Conservation (phyloP, 495 filamentous ascomycete genomes). For the Podospora comata region DNA sequence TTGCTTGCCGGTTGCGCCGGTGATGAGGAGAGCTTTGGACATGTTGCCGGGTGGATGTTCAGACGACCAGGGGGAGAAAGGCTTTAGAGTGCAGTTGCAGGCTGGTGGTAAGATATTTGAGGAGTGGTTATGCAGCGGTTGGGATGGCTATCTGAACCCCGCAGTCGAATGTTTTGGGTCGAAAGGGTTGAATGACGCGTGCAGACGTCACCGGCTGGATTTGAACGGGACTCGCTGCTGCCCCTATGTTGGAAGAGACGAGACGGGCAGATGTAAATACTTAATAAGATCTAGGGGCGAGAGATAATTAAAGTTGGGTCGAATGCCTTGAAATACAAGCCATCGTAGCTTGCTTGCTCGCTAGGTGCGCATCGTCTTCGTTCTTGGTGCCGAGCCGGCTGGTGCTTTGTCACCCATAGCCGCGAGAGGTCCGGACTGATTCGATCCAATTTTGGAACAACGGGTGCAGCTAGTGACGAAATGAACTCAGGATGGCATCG, state of each 20-base stretch:
- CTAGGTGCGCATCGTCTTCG: background rate
- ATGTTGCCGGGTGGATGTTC: constrained; percentile 17
- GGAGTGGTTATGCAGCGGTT: background rate
- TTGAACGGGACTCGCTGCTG: too few relatives aligned
- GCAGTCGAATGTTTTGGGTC: background rate
- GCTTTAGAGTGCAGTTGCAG: background rate
- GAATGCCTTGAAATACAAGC: background rate
- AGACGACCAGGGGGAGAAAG: background rate
- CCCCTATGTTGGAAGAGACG: background rate
- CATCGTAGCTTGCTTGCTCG: background rate
- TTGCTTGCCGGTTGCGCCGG: constrained; percentile 69
- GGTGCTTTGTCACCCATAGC: background rate
- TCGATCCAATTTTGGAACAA: background rate
- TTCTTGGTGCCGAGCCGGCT: background rate
- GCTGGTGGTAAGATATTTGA: background rate
- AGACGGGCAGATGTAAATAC: background rate
- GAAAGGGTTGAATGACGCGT: background rate
- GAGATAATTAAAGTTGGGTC: background rate
- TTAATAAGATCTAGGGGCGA: background rate
- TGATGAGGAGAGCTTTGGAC: constrained; percentile 54
- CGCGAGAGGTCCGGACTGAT: background rate
- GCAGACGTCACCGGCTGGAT: background rate
- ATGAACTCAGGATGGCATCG: background rate
- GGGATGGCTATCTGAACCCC: background rate
- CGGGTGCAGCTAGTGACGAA: background rate